These are phyloP conservation scores for Pythium volutum DNA, from an alignment of 352 stramenopile genomes.

Conservation along the genomic window DNA sequence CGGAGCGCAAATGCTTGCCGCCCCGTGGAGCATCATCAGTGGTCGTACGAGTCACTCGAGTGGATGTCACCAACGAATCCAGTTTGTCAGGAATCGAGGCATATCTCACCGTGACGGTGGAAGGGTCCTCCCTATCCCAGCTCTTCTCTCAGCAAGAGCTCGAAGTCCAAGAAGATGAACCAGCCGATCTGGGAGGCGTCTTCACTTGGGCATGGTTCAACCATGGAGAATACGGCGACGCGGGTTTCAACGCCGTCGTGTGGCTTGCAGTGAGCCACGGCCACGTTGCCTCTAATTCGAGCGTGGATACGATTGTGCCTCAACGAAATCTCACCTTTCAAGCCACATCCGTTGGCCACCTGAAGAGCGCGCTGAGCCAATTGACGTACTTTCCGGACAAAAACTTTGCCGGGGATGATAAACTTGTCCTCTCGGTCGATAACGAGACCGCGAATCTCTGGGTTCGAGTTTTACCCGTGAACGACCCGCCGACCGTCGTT, in stretches of 20 bases:
- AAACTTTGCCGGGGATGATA: conserved; percentile 11
- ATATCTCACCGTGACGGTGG: not conserved
- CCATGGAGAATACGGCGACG: not conserved
- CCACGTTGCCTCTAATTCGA: not conserved
- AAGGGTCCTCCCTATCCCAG: not conserved
- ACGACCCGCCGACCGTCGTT: conserved; percentile 21
- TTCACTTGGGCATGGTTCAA: not conserved
- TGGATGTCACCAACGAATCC: not conserved
- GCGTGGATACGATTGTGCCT: not conserved
- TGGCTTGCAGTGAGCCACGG: conserved; percentile 1
- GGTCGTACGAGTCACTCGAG: not conserved
- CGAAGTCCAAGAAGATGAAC: not conserved
- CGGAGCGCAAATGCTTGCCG: not conserved
- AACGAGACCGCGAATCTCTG: not conserved
- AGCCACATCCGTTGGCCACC: not conserved
- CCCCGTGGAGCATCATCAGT: not conserved
- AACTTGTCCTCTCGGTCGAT: not conserved
- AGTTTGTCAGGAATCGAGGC: not conserved
- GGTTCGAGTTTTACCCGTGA: conserved; percentile 23
- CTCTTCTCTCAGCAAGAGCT: not conserved
- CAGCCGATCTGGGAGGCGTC: not conserved
- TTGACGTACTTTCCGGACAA: conserved; percentile 2
- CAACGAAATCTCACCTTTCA: not conserved
- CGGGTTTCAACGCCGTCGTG: not conserved
- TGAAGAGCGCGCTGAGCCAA: conserved; percentile 1